A percentile compares a stretch with the other conserved stretches of the same genome.
Conservation (phyloP, 257 asterid genomes). For the Petunia secreta region DNA sequence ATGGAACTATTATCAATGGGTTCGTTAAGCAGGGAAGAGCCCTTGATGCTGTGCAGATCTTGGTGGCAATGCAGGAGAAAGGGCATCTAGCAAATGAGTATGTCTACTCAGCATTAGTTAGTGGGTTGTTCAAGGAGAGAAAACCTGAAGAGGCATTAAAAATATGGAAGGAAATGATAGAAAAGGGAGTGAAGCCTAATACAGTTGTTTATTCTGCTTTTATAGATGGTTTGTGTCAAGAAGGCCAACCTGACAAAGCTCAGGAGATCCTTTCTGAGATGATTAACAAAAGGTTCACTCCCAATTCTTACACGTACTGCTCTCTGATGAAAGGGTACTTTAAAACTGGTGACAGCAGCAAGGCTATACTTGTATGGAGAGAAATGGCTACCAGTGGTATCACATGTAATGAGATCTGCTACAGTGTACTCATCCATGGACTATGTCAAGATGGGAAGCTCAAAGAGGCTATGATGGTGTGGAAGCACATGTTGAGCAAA, state of each 20-base stretch:
- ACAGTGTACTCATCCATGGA: slow-evolving; percentile 81
- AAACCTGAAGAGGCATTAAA: slow-evolving; percentile 64
- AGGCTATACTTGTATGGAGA: slow-evolving; percentile 76
- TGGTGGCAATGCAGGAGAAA: slow-evolving; percentile 73
- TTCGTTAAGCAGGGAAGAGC: slow-evolving; percentile 74
- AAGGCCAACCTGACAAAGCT: slow-evolving; percentile 68
- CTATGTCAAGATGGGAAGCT: slow-evolving; percentile 71
- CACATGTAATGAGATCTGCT: slow-evolving; percentile 61
- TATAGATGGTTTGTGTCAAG: slow-evolving; percentile 79
- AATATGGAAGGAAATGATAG: slow-evolving; percentile 66
- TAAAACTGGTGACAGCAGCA: slow-evolving; percentile 58
- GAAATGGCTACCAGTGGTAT: slow-evolving; percentile 58
- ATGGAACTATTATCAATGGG: slow-evolving; percentile 83
- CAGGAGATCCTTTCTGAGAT: slow-evolving; percentile 59
- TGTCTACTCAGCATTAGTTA: slow-evolving; percentile 74
- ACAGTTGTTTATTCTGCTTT: slow-evolving; percentile 78
- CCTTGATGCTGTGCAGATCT: slow-evolving; percentile 57
- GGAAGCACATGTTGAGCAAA: slow-evolving; percentile 76
- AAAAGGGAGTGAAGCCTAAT: slow-evolving; percentile 71
- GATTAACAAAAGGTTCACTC: slow-evolving; percentile 57
- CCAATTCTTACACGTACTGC: slow-evolving; percentile 75
- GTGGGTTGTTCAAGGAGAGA: slow-evolving; percentile 81
- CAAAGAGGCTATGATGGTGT: slow-evolving; percentile 72
- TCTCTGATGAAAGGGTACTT: slow-evolving; percentile 89
- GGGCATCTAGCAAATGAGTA: slow-evolving; percentile 62